Evolutionary conservation across 306 rosid genomes (phyloP).

Genomic region (Cajanus cajan): DNA sequence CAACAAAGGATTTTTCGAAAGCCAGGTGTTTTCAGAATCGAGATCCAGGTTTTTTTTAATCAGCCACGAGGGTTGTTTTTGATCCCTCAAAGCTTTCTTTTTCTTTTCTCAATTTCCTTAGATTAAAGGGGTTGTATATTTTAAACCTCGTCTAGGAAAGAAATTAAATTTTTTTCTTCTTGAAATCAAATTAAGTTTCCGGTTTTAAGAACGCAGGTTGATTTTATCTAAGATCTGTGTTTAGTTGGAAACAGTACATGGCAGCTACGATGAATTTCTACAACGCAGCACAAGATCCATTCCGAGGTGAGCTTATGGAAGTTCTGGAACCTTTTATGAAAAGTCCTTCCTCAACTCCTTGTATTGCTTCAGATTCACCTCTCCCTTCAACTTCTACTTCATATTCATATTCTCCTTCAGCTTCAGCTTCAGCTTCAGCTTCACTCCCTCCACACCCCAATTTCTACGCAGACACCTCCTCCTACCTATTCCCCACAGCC

Average conservation of each 20-base stretch:
- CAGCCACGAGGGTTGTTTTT: conserved; percentile 79
- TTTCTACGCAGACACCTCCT: conserved; percentile 41
- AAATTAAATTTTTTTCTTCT: not conserved
- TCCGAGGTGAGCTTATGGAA: conserved; percentile 87
- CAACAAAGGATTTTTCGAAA: conserved; percentile 49
- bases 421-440: conserved; percentile 1
- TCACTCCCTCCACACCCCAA: conserved; percentile 39
- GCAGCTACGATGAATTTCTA: conserved; percentile 65
- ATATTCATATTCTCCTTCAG: conserved; percentile 27
- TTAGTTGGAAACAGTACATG: conserved; percentile 26
- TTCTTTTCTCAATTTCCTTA: not conserved
- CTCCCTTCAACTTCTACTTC: conserved; percentile 24
- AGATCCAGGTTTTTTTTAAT: conserved; percentile 68
- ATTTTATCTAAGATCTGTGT: conserved; percentile 36
- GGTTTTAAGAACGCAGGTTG: conserved; percentile 46
- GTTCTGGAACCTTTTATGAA: conserved; percentile 94
- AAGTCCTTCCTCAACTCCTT: conserved; percentile 48
- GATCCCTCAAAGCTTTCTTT: conserved; percentile 49
- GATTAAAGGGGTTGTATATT: conserved; percentile 76
- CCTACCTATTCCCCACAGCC: conserved; percentile 51
- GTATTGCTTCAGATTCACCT: conserved; percentile 17
- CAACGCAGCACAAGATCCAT: conserved; percentile 45
- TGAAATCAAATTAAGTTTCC: not conserved
- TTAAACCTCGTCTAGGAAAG: conserved; percentile 52
- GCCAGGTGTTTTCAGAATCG: conserved; percentile 99